These are phyloP conservation scores for Venturia effusa DNA, from an alignment of 2,329 filamentous ascomycete genomes.

Conservation along the genomic window DNA sequence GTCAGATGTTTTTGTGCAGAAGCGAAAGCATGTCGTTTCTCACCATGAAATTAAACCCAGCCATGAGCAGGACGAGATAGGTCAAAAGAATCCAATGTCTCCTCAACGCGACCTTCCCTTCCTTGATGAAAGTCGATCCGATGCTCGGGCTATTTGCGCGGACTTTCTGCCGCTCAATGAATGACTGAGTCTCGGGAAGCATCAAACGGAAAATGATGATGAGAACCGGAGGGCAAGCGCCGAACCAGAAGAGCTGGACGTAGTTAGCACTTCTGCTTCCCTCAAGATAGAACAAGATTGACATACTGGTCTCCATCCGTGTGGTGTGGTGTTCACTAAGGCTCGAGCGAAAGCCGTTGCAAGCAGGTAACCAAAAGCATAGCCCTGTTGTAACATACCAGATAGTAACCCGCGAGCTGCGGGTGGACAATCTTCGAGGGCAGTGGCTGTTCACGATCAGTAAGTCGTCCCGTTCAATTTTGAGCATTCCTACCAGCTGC, in stretches of 20 bases:
- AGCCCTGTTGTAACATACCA: conserved; percentile 49
- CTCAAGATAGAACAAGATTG: background rate
- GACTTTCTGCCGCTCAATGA: conserved; percentile 53
- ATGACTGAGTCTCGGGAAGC: conserved; percentile 69
- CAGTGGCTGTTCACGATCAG: conserved; percentile 36
- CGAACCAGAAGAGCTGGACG: conserved; percentile 67
- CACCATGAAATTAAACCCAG: conserved; percentile 82
- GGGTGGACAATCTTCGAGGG: conserved; percentile 50
- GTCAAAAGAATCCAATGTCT: conserved; percentile 70
- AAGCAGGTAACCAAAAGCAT: conserved; percentile 54
- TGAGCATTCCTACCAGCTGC: conserved; percentile 2
- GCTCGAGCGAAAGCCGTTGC: conserved; percentile 46
- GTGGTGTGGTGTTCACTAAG: conserved; percentile 63
- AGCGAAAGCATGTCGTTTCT: conserved; percentile 6
- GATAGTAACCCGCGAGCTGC: conserved; percentile 49
- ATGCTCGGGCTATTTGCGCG: conserved; percentile 38
- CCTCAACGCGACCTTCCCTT: conserved; percentile 68
- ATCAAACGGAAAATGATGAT: conserved; percentile 70
- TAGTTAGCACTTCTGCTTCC: background rate
- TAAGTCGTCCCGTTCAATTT: background rate
- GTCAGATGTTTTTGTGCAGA: background rate
- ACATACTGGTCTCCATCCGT: conserved; percentile 61
- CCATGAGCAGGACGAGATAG: conserved; percentile 80
- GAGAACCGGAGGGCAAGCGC: conserved; percentile 65
- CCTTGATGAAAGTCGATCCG: conserved; percentile 51